These are phyloP conservation scores for Fimicolochytrium jonesii DNA, from an alignment of 192 early-diverging fungal species.

Conservation along the genomic window DNA sequence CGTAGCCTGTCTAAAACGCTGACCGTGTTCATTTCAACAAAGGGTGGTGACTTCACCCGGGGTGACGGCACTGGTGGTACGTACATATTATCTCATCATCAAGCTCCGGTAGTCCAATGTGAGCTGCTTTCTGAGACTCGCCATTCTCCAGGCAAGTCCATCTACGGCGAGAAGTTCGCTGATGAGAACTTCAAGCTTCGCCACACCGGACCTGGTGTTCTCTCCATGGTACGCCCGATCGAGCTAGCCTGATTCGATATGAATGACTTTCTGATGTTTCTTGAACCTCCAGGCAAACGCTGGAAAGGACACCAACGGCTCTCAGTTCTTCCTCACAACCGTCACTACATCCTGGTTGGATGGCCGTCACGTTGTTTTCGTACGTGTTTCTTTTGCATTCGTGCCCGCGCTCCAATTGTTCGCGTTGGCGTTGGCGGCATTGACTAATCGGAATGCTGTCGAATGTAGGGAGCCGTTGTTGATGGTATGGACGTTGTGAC, in stretches of 20 bases:
- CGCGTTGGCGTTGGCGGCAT: too few species aligned
- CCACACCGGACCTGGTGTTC: conserved; percentile 59
- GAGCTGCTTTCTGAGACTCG: too few species aligned
- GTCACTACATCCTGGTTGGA: conserved; percentile 53
- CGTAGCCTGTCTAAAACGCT: too few species aligned
- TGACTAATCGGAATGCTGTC: too few species aligned
- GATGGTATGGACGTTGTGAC: conserved; percentile 54
- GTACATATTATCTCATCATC: too few species aligned
- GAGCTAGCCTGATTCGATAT: not conserved
- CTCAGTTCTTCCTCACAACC: conserved; percentile 65
- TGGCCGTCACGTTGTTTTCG: conserved; percentile 58
- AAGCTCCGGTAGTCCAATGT: too few species aligned
- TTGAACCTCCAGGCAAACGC: too few species aligned
- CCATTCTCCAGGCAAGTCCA: conserved; percentile 74
- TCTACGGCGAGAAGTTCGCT: conserved; percentile 81
- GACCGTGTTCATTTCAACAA: too few species aligned
- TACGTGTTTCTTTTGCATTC: too few species aligned
- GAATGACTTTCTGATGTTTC: too few species aligned
- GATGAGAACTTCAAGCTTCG: conserved; percentile 96
- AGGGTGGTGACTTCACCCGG: conserved; percentile 81
- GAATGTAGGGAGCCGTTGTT: conserved; percentile 48
- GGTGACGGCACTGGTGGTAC: conserved; percentile 84
- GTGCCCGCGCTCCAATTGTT: too few species aligned
- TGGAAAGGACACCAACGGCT: conserved; percentile 25
- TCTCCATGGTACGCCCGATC: not conserved